Conservation (phyloP, 768 basidiomycete species). For the Boletus insuetus region DNA sequence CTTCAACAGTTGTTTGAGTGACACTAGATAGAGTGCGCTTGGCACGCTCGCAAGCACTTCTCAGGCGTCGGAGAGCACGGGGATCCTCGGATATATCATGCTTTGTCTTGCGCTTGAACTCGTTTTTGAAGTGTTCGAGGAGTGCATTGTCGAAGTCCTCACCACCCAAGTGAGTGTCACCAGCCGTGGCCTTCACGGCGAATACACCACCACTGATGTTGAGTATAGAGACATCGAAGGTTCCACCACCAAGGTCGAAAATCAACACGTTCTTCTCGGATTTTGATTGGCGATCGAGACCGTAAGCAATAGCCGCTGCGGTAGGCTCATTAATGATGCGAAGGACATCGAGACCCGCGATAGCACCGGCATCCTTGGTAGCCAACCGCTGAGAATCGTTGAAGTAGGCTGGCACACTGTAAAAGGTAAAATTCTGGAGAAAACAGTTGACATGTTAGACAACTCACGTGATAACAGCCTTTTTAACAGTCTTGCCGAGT, state of each 20-base stretch:
- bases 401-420: conserved; percentile 96
- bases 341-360: conserved; percentile 97
- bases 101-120: conserved; percentile 98
- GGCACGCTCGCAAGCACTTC: conserved; percentile 98
- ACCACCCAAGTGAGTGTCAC: conserved; percentile 99
- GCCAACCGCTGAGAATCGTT: conserved; percentile 99
- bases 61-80: conserved; percentile 92
- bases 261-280: conserved; percentile 98
- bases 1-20: conserved; percentile 98
- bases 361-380: conserved; percentile 98
- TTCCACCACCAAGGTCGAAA: conserved; percentile 99
- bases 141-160: conserved; percentile 99
- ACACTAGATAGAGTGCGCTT: conserved; percentile 99
- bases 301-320: conserved; percentile 98
- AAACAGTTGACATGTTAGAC: neutral
- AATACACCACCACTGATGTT: conserved; percentile 98
- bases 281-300: conserved; percentile 93
- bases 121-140: conserved; percentile 98
- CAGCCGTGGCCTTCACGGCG: conserved; percentile 98
- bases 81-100: conserved; percentile 96
- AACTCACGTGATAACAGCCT: conserved; percentile 95
- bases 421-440: neutral
- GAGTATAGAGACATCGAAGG: conserved; percentile 98
- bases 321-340: conserved; percentile 99
- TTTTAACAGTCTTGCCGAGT: conserved; percentile 96